phyloP scores from a whole-genome alignment of 1,284 basidiomycete species.

The Veloporphyrellus conicus region DNA sequence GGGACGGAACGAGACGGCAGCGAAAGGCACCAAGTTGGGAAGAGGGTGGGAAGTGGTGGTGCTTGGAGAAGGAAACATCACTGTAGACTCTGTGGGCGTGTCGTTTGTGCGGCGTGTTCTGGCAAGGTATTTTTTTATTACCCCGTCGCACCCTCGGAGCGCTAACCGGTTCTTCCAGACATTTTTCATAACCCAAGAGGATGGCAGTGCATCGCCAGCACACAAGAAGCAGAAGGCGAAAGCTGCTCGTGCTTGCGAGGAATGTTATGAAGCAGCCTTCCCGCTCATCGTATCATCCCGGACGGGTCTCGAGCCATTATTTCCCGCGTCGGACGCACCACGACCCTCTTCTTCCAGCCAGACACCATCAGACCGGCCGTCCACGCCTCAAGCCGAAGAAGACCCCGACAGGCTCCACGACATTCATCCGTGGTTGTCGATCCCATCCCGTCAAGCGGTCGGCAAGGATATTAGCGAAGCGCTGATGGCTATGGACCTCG shows the following conservation, averaged over 20 bases:
- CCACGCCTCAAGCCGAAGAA: conserved; percentile 23
- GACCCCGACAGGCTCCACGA: conserved; percentile 4
- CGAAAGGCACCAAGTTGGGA: conserved; percentile 11
- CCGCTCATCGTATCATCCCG: conserved; percentile 43
- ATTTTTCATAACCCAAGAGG: conserved; percentile 68
- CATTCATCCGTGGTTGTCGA: conserved; percentile 34
- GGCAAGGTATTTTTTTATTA: conserved; percentile 50
- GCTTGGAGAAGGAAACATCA: conserved; percentile 77
- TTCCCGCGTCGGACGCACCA: conserved; percentile 2
- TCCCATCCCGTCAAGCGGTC: conserved; percentile 20
- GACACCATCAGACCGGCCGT: conserved; percentile 16
- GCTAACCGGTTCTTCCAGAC: conserved; percentile 45
- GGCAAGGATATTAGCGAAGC: conserved; percentile 27
- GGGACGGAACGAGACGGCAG: conserved; percentile 8
- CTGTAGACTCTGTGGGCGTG: conserved; percentile 83
- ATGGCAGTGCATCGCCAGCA: conserved; percentile 23
- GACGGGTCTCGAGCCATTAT: conserved; percentile 14
- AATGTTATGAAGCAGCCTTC: conserved; percentile 83
- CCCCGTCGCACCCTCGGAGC: not conserved
- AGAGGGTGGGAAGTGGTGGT: conserved; percentile 18
- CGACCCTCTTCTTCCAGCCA: conserved; percentile 9
- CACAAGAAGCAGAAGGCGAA: conserved; percentile 53
- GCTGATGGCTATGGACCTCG: conserved; percentile 42
- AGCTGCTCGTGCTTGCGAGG: conserved; percentile 76
- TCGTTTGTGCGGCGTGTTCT: conserved; percentile 84